phyloP scores from a whole-genome alignment of 192 early-diverging fungal species.

The Gigaspora rosea region DNA sequence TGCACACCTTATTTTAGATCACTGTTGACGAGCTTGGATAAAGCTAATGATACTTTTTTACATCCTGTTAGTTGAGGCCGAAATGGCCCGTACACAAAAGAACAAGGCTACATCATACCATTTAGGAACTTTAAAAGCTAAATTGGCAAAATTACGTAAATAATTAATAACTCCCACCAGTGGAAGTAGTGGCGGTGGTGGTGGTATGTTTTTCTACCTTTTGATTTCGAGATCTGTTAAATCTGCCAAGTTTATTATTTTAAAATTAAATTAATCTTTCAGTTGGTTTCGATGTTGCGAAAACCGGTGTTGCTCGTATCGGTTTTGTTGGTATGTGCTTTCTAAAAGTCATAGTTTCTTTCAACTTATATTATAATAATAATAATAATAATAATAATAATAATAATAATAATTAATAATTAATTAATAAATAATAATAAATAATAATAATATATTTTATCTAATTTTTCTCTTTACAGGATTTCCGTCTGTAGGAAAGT shows the following conservation, averaged over 20 bases:
- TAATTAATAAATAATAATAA: too few relatives aligned
- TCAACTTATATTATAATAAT: not conserved
- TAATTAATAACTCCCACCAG: slow-evolving; percentile 88
- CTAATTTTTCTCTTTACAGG: slow-evolving; percentile 42
- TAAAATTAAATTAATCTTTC: slow-evolving; percentile 3
- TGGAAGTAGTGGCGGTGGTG: slow-evolving; percentile 84
- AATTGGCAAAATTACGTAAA: slow-evolving; percentile 94
- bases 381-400: too few relatives aligned
- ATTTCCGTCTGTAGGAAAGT: slow-evolving; percentile 98
- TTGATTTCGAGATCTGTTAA: not conserved
- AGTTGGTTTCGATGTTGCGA: slow-evolving; percentile 97
- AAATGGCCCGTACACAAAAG: slow-evolving; percentile 89
- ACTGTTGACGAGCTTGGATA: not conserved
- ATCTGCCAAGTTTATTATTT: not conserved
- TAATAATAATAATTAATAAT: too few relatives aligned
- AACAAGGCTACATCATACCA: slow-evolving; percentile 96
- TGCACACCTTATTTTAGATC: not conserved
- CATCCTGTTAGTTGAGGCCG: slow-evolving; percentile 59
- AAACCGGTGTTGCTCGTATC: slow-evolving; percentile 98
- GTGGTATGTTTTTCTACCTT: slow-evolving; percentile 50
- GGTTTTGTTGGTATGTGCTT: slow-evolving; percentile 93
- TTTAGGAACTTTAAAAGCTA: slow-evolving; percentile 92
- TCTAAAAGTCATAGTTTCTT: slow-evolving; percentile 7
- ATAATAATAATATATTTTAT: too few relatives aligned
- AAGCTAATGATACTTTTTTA: not conserved